Evolutionary conservation across 768 basidiomycete species (phyloP).

Genomic region (Baorangia bicolor): DNA sequence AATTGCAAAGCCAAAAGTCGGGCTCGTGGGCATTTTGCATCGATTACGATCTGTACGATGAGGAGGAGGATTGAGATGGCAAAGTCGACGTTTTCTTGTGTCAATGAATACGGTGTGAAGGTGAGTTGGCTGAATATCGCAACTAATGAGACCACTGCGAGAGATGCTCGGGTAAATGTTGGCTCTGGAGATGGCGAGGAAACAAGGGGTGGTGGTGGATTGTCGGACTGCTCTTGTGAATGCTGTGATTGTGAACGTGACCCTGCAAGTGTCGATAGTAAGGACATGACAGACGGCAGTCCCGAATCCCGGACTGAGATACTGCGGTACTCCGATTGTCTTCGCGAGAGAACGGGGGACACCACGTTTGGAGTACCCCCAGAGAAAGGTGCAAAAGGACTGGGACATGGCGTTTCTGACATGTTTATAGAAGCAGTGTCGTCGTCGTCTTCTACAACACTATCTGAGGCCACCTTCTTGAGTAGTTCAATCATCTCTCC

Average conservation of each 20-base stretch:
- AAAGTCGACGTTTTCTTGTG: conserved; percentile 45
- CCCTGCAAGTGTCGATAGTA: conserved; percentile 61
- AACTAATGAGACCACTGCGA: conserved; percentile 63
- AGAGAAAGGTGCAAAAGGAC: conserved; percentile 26
- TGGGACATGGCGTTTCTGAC: conserved; percentile 40
- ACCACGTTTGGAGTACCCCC: conserved; percentile 35
- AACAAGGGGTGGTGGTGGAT: conserved; percentile 29
- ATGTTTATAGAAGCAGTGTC: conserved; percentile 41
- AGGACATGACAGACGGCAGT: conserved; percentile 61
- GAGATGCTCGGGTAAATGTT: conserved; percentile 47
- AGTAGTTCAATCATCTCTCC: conserved; percentile 42
- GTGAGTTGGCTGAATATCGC: conserved; percentile 67
- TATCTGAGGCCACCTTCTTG: conserved; percentile 37
- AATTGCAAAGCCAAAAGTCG: conserved; percentile 80
- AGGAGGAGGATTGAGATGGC: conserved; percentile 53
- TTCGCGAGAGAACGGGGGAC: conserved; percentile 57
- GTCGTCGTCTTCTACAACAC: conserved; percentile 40
- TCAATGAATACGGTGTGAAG: conserved; percentile 62
- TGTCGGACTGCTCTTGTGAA: conserved; percentile 40
- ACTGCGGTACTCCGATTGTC: conserved; percentile 53
- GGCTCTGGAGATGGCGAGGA: conserved; percentile 27
- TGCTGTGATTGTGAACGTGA: conserved; percentile 61
- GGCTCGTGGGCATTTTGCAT: conserved; percentile 54
- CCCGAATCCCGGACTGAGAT: conserved; percentile 44
- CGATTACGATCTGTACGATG: conserved; percentile 47